Base-by-base conservation (phyloP, 2,329 filamentous ascomycete species). In the Laburnicola sp. region DNA sequence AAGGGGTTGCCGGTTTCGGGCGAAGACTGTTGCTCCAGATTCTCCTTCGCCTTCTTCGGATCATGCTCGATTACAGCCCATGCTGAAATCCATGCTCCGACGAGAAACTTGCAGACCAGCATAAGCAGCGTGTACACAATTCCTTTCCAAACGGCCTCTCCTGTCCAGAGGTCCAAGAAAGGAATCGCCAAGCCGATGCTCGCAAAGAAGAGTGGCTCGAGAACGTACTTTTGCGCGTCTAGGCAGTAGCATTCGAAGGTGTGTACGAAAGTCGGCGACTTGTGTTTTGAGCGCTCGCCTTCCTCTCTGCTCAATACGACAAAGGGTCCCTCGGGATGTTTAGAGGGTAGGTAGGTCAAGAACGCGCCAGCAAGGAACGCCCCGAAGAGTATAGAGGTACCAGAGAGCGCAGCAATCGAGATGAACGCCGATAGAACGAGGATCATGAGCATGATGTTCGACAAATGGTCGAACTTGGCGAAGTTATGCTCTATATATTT, bases 161-260 rank as follows among this genome's bases (percentile, higher is more conserved):
- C 65, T 22, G 62, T 60, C 62, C 61, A 69, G 2, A 69, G 58
- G 45, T 63, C 58, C 11, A 65, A 28, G 36, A 69, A 66, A 0
- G 65, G 65, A 9, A 66, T 68, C 0, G 65, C 64, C 30, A 69
- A 68, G 1, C 65, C 64, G 11, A 69, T 66, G 22, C 58, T 63
- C 2, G 65, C 64, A 35, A 69, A 69, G 58, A 68, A 69, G 9
- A 68, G 48, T 6, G 65, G 65, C 41, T 56, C 59, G n/a, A 67
- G 51, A 9, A 69, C 51, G 36, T 65, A 66, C 23, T 3, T 78
- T 79, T 3, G 81, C 74, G 8, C 78, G 51, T 7, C 83, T 48
- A 2, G 78, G 76, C 16, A 80, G 67, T 8, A 82, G 47, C 54
- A 60, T 41, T 70, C 64, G 32, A 68, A 69, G 0, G 64, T 69